Evolutionary conservation across 441 rosid genomes (phyloP), one percentile per base, ranked within the genome.

Genomic region (Populus hybrid): DNA sequence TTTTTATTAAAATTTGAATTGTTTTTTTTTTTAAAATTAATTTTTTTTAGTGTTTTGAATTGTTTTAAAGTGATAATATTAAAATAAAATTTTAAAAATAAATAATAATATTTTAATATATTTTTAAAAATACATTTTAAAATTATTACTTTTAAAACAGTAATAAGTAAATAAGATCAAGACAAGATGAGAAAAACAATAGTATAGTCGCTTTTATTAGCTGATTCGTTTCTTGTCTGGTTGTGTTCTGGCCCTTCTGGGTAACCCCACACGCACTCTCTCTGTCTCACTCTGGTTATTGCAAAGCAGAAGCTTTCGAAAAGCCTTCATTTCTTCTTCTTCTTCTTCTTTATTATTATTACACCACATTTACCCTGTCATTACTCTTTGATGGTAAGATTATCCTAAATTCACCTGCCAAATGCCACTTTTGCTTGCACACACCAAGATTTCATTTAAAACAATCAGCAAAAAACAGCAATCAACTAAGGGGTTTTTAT

Each of bases 221-320:
- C 73, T 68, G 77, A 78, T 78, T 78, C 81, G 81, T 73, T 73
- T 67, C 77, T 73, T 78, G 77, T 68, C 81, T 40, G 53, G 10
- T 78, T 73, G 75, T 73, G 81, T 72, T 78, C 77, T 28, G 71
- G 20, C 8, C 66, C 23, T 8, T n/a, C 18, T 63, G 24, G 14
- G 35, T 23, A n/a, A n/a, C 30, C 36, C 34, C 40, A 11, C 63
- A 23, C 30, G 0, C 36, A 18, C 69, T 6, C 53, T 32, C 80
- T 21, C 57, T 46, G 20, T 46, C 57, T 46, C 57, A 50, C 11
- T 46, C 20, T 46, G 57, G 57, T 46, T 0, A 14, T 46, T 46
- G 57, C 57, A 46, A 71, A 65, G 23, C 63, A 24, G 61, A 61
- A 63, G 38, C 79, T 63, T 77, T 30, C 65, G 42, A 21, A 14